These are phyloP conservation scores for Beauveria australis DNA, from an alignment of 2,329 filamentous ascomycete genomes.

Conservation along the genomic window DNA sequence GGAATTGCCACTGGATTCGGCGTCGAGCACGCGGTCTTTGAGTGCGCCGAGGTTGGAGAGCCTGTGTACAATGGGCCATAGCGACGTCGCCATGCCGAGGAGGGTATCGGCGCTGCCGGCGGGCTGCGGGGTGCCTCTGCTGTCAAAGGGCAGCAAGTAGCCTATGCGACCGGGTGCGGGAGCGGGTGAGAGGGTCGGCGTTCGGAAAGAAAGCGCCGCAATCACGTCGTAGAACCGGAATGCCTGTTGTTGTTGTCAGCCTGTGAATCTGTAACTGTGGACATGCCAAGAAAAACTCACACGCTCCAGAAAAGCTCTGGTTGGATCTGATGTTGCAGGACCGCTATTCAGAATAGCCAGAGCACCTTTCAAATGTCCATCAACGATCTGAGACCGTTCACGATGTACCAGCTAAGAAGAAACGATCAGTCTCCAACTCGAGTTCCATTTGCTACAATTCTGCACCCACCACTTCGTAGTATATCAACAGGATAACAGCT, in stretches of 20 bases:
- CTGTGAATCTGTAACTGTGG: neutral
- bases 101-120: slow-evolving; percentile 48
- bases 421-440: neutral
- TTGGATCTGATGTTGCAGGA: slow-evolving; percentile 37
- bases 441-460: no score
- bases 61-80: slow-evolving; percentile 57
- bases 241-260: slow-evolving; percentile 31
- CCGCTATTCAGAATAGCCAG: slow-evolving; percentile 51
- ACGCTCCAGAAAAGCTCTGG: slow-evolving; percentile 49
- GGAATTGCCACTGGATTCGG: slow-evolving; percentile 21
- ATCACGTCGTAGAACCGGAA: slow-evolving; percentile 61
- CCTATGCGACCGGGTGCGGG: slow-evolving; percentile 38
- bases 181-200: slow-evolving; percentile 44
- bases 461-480: slow-evolving; percentile 53
- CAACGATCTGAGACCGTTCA: slow-evolving; percentile 50
- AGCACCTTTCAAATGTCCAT: slow-evolving; percentile 53
- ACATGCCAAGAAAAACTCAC: slow-evolving; percentile 26
- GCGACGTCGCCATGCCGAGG: slow-evolving; percentile 51
- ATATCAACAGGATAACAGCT: slow-evolving; percentile 53
- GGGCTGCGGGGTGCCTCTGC: slow-evolving; percentile 35
- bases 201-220: slow-evolving; percentile 52
- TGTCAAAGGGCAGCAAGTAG: slow-evolving; percentile 39
- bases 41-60: slow-evolving; percentile 47
- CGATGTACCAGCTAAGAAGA: slow-evolving; percentile 47
- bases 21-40: slow-evolving; percentile 42